phyloP scores from a whole-genome alignment of 2,329 filamentous ascomycete genomes.

The Talaromyces sp. region DNA sequence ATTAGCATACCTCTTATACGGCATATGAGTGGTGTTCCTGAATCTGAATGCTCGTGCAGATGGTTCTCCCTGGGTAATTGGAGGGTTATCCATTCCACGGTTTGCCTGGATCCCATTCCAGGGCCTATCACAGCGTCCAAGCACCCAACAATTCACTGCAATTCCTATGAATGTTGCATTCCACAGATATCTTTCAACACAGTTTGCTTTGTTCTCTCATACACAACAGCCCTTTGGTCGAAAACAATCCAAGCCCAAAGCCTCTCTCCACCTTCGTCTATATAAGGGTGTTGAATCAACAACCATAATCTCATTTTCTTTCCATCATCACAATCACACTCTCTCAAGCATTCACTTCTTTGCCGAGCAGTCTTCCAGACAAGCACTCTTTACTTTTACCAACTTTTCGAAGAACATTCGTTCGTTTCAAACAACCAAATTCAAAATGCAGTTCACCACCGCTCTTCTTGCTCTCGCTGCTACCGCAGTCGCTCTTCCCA shows the following conservation, averaged over 20 bases:
- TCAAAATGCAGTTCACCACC: constrained; percentile 40
- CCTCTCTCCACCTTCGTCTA: constrained; percentile 30
- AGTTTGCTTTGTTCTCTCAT: not conserved
- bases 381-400: constrained; percentile 23
- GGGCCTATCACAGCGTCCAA: constrained; percentile 11
- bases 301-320: constrained; percentile 16
- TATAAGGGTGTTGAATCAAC: constrained; percentile 30
- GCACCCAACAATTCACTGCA: constrained; percentile 20
- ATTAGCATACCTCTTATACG: constrained; percentile 15
- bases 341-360: constrained; percentile 23
- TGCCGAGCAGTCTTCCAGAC: constrained; percentile 22
- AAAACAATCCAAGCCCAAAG: constrained; percentile 18
- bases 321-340: constrained; percentile 29
- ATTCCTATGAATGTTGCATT: constrained; percentile 32
- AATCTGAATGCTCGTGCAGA: constrained; percentile 11
- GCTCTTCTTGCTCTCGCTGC: constrained; percentile 35
- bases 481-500: constrained; percentile 32
- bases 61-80: not conserved
- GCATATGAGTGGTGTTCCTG: constrained; percentile 16
- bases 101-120: constrained; percentile 17
- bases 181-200: constrained; percentile 23
- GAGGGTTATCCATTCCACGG: constrained; percentile 28
- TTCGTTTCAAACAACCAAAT: constrained; percentile 22
- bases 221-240: constrained; percentile 17
- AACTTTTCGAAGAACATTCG: constrained; percentile 13